A percentile compares a stretch with the other conserved stretches of the same genome.
These are phyloP conservation scores for Camellia granthamiana DNA, from an alignment of 148 eudicot genomes.

Conservation along the genomic window DNA sequence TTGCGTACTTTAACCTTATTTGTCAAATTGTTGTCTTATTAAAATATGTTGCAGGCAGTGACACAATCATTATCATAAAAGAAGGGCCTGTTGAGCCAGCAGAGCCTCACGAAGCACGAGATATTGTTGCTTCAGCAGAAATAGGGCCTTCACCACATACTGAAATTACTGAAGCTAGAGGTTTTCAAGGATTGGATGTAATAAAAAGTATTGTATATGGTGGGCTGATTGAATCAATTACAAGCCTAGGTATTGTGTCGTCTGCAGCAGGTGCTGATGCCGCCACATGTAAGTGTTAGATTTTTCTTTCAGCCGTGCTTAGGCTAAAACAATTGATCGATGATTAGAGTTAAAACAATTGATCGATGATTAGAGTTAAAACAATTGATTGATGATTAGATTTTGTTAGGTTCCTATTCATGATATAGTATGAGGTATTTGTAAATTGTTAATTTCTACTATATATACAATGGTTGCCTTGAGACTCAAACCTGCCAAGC, in stretches of 20 bases:
- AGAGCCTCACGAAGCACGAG: conserved; percentile 15
- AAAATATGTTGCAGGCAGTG: conserved; percentile 27
- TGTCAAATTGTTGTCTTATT: too few relatives aligned
- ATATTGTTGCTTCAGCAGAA: conserved; percentile 11
- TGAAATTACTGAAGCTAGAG: conserved; percentile 2
- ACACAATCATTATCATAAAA: conserved; percentile 24
- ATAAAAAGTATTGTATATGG: conserved; percentile 81
- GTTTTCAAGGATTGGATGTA: conserved; percentile 40
- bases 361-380: too few relatives aligned
- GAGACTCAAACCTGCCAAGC: too few relatives aligned
- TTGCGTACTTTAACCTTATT: too few relatives aligned
- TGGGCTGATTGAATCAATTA: conserved; percentile 62
- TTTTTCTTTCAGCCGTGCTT: too few relatives aligned
- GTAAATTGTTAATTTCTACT: too few relatives aligned
- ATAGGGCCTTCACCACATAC: conserved; percentile 14
- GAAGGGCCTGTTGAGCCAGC: conserved; percentile 12
- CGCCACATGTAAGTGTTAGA: conserved; percentile 45
- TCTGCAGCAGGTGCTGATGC: conserved; percentile 84
- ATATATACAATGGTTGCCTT: too few relatives aligned
- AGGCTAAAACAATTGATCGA: too few relatives aligned
- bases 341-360: too few relatives aligned
- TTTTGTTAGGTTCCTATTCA: too few relatives aligned
- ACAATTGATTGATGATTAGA: too few relatives aligned
- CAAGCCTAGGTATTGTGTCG: conserved; percentile 66
- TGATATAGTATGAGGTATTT: too few relatives aligned